Evolutionary conservation across 2,329 filamentous ascomycete species (phyloP).

Genomic region (Didymosphaeria variabile): DNA sequence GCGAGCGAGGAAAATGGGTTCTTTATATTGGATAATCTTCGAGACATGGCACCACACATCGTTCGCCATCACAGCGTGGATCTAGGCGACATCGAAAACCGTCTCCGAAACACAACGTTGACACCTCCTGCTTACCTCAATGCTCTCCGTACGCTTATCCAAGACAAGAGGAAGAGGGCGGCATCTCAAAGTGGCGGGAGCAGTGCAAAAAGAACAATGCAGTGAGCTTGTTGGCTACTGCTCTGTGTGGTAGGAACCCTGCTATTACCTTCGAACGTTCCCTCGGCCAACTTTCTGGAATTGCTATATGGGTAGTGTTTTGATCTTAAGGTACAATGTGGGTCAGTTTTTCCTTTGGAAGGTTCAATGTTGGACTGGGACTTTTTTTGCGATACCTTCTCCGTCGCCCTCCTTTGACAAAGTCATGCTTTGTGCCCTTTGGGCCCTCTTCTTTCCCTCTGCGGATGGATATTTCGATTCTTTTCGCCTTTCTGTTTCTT

Average conservation of each 20-base stretch:
- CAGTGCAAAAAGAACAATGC: conserved; percentile 43
- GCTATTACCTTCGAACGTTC: conserved; percentile 4
- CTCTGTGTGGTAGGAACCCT: neutral
- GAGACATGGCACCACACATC: conserved; percentile 33
- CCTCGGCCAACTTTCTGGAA: neutral
- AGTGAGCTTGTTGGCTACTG: conserved; percentile 16
- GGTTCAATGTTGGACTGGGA: neutral
- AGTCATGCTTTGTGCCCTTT: neutral
- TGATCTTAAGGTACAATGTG: neutral
- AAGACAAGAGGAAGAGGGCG: conserved; percentile 46
- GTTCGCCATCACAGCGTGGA: conserved; percentile 41
- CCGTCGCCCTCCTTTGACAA: neutral
- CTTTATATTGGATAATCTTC: conserved; percentile 44
- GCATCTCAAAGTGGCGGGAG: conserved; percentile 39
- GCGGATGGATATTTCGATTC: neutral
- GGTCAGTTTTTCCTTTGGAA: neutral
- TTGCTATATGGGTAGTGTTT: neutral
- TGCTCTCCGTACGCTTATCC: conserved; percentile 36
- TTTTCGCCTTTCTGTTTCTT: neutral
- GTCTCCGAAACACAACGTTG: conserved; percentile 29
- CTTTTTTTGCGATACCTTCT: neutral
- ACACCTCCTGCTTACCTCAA: conserved; percentile 38
- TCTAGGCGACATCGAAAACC: conserved; percentile 36
- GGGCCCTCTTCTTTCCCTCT: neutral
- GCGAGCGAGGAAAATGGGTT: conserved; percentile 23